Evolutionary conservation across 2,329 filamentous ascomycete genomes (phyloP).

Genomic region (Sphaerostilbella broomeana): DNA sequence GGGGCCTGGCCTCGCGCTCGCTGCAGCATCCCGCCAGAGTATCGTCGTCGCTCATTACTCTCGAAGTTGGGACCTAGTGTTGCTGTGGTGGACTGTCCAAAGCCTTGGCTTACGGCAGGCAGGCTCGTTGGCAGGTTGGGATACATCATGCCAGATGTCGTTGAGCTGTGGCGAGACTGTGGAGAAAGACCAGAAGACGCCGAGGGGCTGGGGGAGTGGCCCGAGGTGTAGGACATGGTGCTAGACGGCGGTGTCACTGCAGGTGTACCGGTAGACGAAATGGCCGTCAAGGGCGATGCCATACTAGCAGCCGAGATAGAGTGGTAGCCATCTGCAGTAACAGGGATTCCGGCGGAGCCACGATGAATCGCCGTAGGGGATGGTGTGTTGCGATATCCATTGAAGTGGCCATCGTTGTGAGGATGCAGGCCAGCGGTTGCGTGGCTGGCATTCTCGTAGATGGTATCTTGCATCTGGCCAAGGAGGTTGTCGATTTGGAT

Average conservation of each 20-base stretch:
- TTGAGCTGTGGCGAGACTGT: constrained; percentile 54
- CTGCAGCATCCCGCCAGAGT: constrained; percentile 62
- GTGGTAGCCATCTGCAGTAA: constrained; percentile 32
- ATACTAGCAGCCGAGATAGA: constrained; percentile 48
- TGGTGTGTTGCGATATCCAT: constrained; percentile 52
- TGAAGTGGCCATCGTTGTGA: constrained; percentile 59
- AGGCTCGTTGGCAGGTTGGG: constrained; percentile 53
- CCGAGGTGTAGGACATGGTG: constrained; percentile 68
- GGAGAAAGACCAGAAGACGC: constrained; percentile 60
- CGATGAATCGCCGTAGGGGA: constrained; percentile 42
- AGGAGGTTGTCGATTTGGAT: constrained; percentile 91
- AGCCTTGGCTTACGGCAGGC: constrained; percentile 63
- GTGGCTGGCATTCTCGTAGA: constrained; percentile 86
- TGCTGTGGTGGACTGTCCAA: constrained; percentile 62
- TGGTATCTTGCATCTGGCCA: constrained; percentile 91
- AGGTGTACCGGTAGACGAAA: constrained; percentile 62
- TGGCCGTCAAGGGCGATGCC: constrained; percentile 53
- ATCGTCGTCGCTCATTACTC: constrained; percentile 56
- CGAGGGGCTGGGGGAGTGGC: constrained; percentile 69
- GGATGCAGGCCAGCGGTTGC: constrained; percentile 75
- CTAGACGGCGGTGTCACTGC: constrained; percentile 71
- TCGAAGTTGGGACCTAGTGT: constrained; percentile 64
- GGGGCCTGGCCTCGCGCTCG: constrained; percentile 43
- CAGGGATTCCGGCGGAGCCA: constrained; percentile 26
- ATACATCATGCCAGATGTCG: constrained; percentile 60